These are phyloP conservation scores for Hanseniaspora singularis DNA, from an alignment of 805 yeast species.

Conservation along the genomic window DNA sequence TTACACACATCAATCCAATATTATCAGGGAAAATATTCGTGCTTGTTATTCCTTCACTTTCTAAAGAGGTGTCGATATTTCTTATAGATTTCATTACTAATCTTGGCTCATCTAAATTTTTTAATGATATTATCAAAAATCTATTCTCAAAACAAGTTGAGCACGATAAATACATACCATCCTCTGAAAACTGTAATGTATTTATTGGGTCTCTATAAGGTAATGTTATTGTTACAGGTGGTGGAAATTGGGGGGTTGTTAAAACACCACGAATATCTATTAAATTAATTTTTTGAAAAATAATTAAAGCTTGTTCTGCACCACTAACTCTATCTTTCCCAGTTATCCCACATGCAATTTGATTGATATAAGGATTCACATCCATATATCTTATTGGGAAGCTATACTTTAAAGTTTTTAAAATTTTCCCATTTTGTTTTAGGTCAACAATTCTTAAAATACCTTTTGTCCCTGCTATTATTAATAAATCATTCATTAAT, in stretches of 20 bases:
- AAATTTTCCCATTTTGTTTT: conserved; percentile 42
- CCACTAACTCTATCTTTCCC: conserved; percentile 61
- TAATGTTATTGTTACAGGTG: conserved; percentile 57
- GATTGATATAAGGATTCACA: conserved; percentile 48
- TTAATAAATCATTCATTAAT: conserved; percentile 45
- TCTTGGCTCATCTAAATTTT: conserved; percentile 51
- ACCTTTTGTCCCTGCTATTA: conserved; percentile 62
- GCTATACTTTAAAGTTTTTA: conserved; percentile 56
- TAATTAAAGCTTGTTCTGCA: conserved; percentile 64
- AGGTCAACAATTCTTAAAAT: conserved; percentile 55
- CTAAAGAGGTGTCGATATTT: conserved; percentile 51
- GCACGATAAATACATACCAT: conserved; percentile 59
- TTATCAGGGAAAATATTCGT: conserved; percentile 60
- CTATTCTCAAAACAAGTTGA: conserved; percentile 60
- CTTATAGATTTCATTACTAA: conserved; percentile 58
- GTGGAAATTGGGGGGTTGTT: conserved; percentile 27
- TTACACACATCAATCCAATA: conserved; percentile 40
- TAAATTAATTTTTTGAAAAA: conserved; percentile 36
- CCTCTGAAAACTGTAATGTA: conserved; percentile 57
- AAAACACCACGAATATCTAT: conserved; percentile 9
- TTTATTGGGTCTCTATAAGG: conserved; percentile 83
- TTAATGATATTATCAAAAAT: conserved; percentile 59
- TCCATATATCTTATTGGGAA: conserved; percentile 74
- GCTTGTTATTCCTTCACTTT: conserved; percentile 83
- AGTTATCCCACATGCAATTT: conserved; percentile 70